Evolutionary conservation across 225 moss, liverwort and hornwort genomes (phyloP).

Genomic region (Neckera pumila): DNA sequence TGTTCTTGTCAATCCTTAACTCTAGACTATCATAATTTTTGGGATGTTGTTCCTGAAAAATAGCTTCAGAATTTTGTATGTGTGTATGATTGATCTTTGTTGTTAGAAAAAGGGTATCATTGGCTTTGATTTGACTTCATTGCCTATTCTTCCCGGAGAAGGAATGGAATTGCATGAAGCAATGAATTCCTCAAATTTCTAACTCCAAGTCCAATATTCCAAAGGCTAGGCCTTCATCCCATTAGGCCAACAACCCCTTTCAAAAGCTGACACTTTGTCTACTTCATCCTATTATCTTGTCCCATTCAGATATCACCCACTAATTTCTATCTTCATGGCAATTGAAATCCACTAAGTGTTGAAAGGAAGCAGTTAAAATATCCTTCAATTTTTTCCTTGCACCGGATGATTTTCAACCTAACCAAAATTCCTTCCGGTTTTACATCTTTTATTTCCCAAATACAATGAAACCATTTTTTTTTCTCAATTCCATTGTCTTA

Average conservation of each 20-base stretch:
- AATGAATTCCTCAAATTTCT: background rate
- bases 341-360: background rate
- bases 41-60: fast-evolving
- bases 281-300: fast-evolving
- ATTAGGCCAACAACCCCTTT: background rate
- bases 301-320: fast-evolving
- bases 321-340: background rate
- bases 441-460: background rate
- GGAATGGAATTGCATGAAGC: fast-evolving
- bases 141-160: fast-evolving
- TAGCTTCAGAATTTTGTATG: background rate
- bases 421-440: background rate
- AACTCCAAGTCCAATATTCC: fast-evolving
- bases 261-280: background rate
- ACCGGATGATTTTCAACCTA: fast-evolving
- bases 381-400: background rate
- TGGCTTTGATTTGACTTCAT: background rate
- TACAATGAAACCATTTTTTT: fast-evolving
- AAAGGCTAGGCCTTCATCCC: fast-evolving
- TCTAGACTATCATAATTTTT: background rate
- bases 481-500: background rate
- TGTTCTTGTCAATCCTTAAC: background rate
- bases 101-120: fast-evolving
- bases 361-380: background rate
- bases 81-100: too few species aligned